phyloP scores from a whole-genome alignment of 108 stramenopile genomes.

The Cyclotella kingstonii region DNA sequence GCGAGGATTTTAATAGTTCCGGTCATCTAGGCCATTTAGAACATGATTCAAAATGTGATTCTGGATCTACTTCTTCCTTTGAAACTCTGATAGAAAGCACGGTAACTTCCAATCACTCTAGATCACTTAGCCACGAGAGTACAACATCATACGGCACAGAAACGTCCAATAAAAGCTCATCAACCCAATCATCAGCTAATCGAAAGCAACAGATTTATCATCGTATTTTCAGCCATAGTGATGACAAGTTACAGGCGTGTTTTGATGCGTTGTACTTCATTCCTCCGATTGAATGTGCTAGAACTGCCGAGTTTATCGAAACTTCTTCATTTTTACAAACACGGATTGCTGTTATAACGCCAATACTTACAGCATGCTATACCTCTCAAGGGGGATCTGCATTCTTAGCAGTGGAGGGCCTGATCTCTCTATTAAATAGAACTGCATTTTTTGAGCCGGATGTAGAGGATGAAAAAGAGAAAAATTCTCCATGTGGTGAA shows the following conservation, averaged over 20 bases:
- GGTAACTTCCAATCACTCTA: neutral
- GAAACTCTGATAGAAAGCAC: conserved; percentile 12
- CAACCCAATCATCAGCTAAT: conserved; percentile 1
- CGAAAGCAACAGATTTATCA: conserved; percentile 2
- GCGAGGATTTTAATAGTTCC: neutral
- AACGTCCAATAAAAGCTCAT: conserved; percentile 7
- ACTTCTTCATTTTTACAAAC: conserved; percentile 43
- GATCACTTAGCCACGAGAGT: conserved; percentile 24
- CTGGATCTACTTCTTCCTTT: conserved; percentile 1
- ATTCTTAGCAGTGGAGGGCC: conserved; percentile 76
- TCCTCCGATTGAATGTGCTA: conserved; percentile 56
- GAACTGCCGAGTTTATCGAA: conserved; percentile 1
- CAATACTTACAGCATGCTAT: conserved; percentile 86
- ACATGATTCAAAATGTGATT: neutral
- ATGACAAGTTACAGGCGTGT: conserved; percentile 48
- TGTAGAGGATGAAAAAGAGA: conserved; percentile 39
- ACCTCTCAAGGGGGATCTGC: conserved; percentile 82
- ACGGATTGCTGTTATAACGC: conserved; percentile 62
- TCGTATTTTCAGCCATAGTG: conserved; percentile 24
- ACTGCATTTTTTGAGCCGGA: conserved; percentile 73
- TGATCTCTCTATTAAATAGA: conserved; percentile 59
- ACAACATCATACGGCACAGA: conserved; percentile 12
- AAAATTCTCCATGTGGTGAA: conserved; percentile 2
- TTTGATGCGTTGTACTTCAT: conserved; percentile 75
- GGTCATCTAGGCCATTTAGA: neutral